These are phyloP conservation scores for Plantago coronopus DNA, from an alignment of 305 asterid species.

Conservation along the genomic window DNA sequence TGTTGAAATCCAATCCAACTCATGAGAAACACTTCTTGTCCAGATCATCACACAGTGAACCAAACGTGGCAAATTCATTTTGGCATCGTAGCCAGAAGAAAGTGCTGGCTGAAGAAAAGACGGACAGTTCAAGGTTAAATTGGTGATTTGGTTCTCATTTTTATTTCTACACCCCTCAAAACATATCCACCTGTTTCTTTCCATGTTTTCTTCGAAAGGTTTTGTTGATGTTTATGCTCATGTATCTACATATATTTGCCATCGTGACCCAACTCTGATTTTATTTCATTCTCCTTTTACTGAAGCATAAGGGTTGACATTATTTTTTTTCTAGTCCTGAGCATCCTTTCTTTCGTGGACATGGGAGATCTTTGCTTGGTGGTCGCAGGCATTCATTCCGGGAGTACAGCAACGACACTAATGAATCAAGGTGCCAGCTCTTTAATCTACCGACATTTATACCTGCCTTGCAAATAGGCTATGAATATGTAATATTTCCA, in stretches of 20 bases:
- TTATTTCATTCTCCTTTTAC: background rate
- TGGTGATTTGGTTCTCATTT: too few species aligned
- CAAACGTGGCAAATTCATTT: conserved; percentile 61
- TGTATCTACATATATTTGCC: background rate
- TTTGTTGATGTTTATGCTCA: conserved; percentile 10
- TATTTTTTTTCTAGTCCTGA: conserved; percentile 60
- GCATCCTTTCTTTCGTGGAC: conserved; percentile 70
- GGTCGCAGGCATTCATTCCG: conserved; percentile 51
- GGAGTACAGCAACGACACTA: conserved; percentile 50
- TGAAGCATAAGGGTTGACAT: background rate
- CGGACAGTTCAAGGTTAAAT: conserved; percentile 70
- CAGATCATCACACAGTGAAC: conserved; percentile 71
- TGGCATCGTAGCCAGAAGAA: conserved; percentile 72
- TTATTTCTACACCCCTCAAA: too few species aligned
- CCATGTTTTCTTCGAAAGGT: conserved; percentile 9
- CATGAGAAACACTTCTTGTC: conserved; percentile 23
- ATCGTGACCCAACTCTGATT: background rate
- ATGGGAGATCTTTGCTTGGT: conserved; percentile 86
- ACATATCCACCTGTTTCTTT: background rate
- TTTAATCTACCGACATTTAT: conserved; percentile 21
- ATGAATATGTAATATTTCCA: background rate
- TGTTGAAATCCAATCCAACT: conserved; percentile 23
- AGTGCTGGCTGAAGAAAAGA: conserved; percentile 60
- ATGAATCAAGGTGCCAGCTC: conserved; percentile 57
- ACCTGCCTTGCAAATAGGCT: conserved; percentile 12